A percentile compares a stretch with the other conserved stretches of the same genome.
Conservation (phyloP, 1,139 yeast genomes). For the Magnusiomyces paraingens region DNA sequence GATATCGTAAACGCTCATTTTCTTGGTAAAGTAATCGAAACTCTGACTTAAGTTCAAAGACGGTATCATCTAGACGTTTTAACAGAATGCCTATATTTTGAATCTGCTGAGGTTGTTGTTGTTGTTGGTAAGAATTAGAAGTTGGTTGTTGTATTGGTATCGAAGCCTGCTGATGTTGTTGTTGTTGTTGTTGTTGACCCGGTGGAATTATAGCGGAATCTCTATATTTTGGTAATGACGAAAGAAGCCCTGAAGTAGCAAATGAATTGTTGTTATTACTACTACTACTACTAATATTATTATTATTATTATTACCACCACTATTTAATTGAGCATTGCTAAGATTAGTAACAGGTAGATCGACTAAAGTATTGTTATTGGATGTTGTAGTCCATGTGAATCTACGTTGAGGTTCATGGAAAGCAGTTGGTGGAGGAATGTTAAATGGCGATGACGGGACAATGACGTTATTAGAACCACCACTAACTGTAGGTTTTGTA, state of each 20-base stretch:
- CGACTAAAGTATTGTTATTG: too few species aligned
- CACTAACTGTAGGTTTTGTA: background rate
- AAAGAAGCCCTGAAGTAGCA: background rate
- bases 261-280: too few species aligned
- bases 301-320: background rate
- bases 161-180: background rate
- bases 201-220: background rate
- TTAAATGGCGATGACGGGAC: too few species aligned
- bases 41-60: slow-evolving; percentile 8
- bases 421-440: background rate
- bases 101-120: background rate
- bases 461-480: background rate
- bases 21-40: slow-evolving; percentile 6
- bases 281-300: background rate
- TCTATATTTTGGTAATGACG: slow-evolving; percentile 1
- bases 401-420: slow-evolving; percentile 4
- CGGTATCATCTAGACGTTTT: slow-evolving; percentile 8
- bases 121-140: background rate
- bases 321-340: background rate
- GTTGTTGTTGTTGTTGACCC: background rate
- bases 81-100: background rate
- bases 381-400: slow-evolving; percentile 1
- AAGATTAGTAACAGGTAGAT: too few species aligned
- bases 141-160: background rate
- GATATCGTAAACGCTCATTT: slow-evolving; percentile 4